A percentile compares a stretch with the other conserved stretches of the same genome.
These are phyloP conservation scores for Purpureocillium lavendulum DNA, from an alignment of 2,329 filamentous ascomycete genomes.

Conservation along the genomic window DNA sequence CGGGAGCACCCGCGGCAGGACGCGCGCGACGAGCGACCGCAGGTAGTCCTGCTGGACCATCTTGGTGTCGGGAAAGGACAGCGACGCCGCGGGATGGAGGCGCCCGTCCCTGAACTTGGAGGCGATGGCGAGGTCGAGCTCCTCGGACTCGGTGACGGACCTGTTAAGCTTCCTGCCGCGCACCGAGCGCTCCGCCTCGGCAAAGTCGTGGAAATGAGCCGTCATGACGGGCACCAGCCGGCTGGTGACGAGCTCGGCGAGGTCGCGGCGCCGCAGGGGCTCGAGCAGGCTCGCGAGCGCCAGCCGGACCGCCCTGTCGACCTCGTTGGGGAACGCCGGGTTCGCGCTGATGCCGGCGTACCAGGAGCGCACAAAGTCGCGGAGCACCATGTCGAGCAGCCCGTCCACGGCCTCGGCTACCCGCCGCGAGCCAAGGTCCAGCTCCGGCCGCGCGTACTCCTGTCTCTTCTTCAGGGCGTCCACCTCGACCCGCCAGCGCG, in stretches of 20 bases:
- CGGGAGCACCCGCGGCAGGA: conserved; percentile 71
- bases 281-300: conserved; percentile 66
- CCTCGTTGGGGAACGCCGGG: conserved; percentile 73
- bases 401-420: conserved; percentile 76
- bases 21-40: conserved; percentile 60
- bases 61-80: conserved; percentile 78
- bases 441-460: conserved; percentile 56
- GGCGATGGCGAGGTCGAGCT: conserved; percentile 93
- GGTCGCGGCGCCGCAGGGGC: conserved; percentile 64
- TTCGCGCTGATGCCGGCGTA: conserved; percentile 79
- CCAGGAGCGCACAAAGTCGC: conserved; percentile 85
- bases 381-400: conserved; percentile 65
- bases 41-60: conserved; percentile 83
- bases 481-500: conserved; percentile 63
- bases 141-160: conserved; percentile 90
- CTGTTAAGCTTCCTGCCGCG: conserved; percentile 81
- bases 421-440: conserved; percentile 68
- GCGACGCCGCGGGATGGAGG: conserved; percentile 75
- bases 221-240: conserved; percentile 83
- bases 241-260: conserved; percentile 76
- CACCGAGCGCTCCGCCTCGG: conserved; percentile 79
- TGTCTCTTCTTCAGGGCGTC: conserved; percentile 56
- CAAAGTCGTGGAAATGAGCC: conserved; percentile 80
- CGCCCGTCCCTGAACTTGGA: conserved; percentile 84
- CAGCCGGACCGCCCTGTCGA: conserved; percentile 70